A percentile compares a stretch with the other conserved stretches of the same genome.
Evolutionary conservation across 805 yeast genomes (phyloP).

Genomic region (Cyberlindnera petersonii): DNA sequence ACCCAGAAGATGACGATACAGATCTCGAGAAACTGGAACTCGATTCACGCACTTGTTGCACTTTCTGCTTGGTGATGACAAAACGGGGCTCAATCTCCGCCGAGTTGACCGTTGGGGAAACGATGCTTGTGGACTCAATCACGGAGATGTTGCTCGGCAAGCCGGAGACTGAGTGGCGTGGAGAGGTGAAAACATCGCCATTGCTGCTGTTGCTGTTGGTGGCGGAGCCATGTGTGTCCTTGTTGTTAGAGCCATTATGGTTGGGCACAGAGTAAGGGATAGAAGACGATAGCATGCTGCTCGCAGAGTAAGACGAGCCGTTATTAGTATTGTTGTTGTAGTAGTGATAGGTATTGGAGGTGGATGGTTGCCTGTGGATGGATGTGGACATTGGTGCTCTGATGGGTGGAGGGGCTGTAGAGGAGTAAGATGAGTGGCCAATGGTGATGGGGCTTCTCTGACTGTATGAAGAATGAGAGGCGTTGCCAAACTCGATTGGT

Average conservation of each 20-base stretch:
- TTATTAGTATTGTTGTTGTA: no score
- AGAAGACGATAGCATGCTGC: conserved; percentile 19
- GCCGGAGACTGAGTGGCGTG: conserved; percentile 31
- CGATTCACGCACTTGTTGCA: conserved; percentile 33
- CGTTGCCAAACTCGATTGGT: conserved; percentile 11
- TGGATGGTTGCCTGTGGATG: conserved; percentile 27
- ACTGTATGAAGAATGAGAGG: conserved; percentile 6
- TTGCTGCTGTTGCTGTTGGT: conserved; percentile 18
- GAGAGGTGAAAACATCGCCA: conserved; percentile 30
- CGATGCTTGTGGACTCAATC: conserved; percentile 56
- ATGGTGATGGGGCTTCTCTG: conserved; percentile 27
- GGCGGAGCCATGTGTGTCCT: conserved; percentile 44
- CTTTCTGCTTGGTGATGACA: conserved; percentile 74
- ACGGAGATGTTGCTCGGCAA: conserved; percentile 38
- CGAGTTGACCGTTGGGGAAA: conserved; percentile 61
- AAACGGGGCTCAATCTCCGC: conserved; percentile 79
- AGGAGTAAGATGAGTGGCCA: conserved; percentile 17
- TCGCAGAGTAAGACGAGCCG: conserved; percentile 18
- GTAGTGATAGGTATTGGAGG: conserved; percentile 10
- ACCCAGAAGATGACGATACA: conserved; percentile 30
- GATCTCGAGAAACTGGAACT: conserved; percentile 20
- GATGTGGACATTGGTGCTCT: conserved; percentile 29
- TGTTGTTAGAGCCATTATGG: conserved; percentile 8
- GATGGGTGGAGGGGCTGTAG: conserved; percentile 29
- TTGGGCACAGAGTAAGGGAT: conserved; percentile 27